Conservation (phyloP, 768 basidiomycete genomes). For the Saitozyma podzolica region DNA sequence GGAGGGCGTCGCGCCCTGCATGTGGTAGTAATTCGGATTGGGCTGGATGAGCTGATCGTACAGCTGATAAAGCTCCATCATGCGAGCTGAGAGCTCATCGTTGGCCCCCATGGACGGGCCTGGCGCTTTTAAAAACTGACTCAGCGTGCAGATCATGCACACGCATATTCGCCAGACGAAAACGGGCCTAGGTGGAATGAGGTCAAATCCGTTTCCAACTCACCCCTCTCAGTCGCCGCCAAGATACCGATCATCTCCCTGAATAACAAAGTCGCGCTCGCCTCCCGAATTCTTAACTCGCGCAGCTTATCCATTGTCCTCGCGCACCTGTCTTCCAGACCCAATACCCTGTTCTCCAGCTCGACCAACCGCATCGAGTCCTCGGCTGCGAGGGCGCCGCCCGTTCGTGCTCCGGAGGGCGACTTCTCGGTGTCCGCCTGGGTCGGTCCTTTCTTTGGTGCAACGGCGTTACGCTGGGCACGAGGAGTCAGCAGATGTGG, state of each 20-base stretch:
- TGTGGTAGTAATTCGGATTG: no score
- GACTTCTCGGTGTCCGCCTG: conserved; percentile 17
- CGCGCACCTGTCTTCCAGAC: conserved; percentile 34
- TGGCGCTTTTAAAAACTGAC: neutral
- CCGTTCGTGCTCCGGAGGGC: neutral
- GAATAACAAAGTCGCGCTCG: conserved; percentile 31
- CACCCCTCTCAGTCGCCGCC: conserved; percentile 20
- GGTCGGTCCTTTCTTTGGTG: conserved; percentile 31
- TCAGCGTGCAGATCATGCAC: neutral
- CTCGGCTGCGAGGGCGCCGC: neutral
- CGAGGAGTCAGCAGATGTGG: neutral
- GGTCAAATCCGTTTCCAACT: no score
- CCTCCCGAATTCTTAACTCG: conserved; percentile 34
- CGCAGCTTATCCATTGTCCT: conserved; percentile 36
- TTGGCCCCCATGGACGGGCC: neutral
- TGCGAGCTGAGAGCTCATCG: conserved; percentile 20
- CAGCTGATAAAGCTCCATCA: conserved; percentile 25
- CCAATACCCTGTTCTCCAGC: conserved; percentile 34
- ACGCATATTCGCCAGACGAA: neutral
- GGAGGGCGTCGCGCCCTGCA: no score
- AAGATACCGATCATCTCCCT: conserved; percentile 40
- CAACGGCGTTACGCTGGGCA: conserved; percentile 42
- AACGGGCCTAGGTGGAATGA: no score
- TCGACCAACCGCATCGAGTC: conserved; percentile 28
- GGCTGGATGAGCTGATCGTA: conserved; percentile 29